These are phyloP conservation scores for Chaetomium sp. DNA, from an alignment of 2,329 filamentous ascomycete genomes.

Conservation along the genomic window DNA sequence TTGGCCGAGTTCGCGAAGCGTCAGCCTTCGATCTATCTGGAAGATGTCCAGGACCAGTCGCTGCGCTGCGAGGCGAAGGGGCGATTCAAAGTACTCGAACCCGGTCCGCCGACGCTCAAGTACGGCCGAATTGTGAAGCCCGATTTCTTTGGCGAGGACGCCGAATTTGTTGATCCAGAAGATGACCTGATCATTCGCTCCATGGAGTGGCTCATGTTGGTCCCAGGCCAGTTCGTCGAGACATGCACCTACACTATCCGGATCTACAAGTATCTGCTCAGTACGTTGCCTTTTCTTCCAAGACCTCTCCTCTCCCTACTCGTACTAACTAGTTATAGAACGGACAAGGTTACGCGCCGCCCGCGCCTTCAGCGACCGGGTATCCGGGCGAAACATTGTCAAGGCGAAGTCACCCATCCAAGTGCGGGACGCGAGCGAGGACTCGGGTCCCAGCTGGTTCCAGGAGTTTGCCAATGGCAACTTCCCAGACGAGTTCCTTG, in stretches of 20 bases:
- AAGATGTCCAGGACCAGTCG: constrained; percentile 48
- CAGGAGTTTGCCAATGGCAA: constrained; percentile 43
- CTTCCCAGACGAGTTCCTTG: constrained; percentile 29
- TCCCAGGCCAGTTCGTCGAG: constrained; percentile 54
- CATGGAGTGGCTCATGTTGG: constrained; percentile 80
- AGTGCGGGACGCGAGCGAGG: constrained; percentile 41
- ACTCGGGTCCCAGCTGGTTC: constrained; percentile 39
- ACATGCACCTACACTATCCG: constrained; percentile 56
- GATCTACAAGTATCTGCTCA: constrained; percentile 80
- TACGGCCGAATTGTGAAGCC: constrained; percentile 66
- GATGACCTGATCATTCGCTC: constrained; percentile 74
- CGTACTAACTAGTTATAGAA: constrained; percentile 43
- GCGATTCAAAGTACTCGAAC: constrained; percentile 55
- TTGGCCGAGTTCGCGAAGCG: constrained; percentile 71
- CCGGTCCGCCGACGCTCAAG: constrained; percentile 53
- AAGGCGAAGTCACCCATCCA: constrained; percentile 43
- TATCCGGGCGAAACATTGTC: constrained; percentile 54
- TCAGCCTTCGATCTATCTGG: constrained; percentile 59
- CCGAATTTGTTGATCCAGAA: constrained; percentile 56
- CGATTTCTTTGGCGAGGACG: constrained; percentile 69
- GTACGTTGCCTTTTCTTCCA: constrained; percentile 57
- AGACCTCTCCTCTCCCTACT: constrained; percentile 24
- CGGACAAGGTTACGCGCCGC: constrained; percentile 57
- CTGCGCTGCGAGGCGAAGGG: constrained; percentile 45
- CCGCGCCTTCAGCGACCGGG: constrained; percentile 54